Evolutionary conservation across 2,329 filamentous ascomycete species (phyloP).

Genomic region (Aspergillus piperis): DNA sequence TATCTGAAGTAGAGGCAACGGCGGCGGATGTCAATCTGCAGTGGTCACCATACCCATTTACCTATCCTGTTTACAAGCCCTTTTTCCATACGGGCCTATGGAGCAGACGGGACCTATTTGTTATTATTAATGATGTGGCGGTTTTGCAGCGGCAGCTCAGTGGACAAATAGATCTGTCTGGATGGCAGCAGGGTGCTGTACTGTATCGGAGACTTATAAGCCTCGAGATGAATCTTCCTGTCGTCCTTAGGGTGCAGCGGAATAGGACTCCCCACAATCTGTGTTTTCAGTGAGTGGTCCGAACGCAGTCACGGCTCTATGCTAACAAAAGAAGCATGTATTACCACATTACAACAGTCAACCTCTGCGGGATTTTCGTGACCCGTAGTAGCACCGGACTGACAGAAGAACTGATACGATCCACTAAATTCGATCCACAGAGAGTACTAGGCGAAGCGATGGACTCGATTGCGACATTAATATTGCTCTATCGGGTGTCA

Average conservation of each 20-base stretch:
- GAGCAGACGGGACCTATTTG: background rate
- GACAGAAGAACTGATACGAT: background rate
- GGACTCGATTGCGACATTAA: background rate
- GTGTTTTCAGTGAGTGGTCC: background rate
- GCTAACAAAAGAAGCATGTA: slow-evolving; percentile 1
- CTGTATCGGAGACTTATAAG: background rate
- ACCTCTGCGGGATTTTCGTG: background rate
- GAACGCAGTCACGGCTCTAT: background rate
- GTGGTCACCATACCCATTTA: slow-evolving; percentile 5
- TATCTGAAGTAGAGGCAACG: background rate
- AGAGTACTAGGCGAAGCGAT: background rate
- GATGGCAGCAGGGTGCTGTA: slow-evolving; percentile 1
- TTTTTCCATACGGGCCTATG: background rate
- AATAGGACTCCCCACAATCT: slow-evolving; percentile 5
- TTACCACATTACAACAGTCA: slow-evolving; percentile 5
- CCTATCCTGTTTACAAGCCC: background rate
- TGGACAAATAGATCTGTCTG: background rate
- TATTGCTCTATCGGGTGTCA: slow-evolving; percentile 3
- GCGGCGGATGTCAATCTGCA: background rate
- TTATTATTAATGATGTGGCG: background rate
- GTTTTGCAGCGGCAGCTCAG: background rate
- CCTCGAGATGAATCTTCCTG: background rate
- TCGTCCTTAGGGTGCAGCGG: background rate
- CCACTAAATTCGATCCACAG: background rate
- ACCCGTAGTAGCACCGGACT: background rate